phyloP scores from a whole-genome alignment of 139 green algal genomes.

The Micractinium sp. region DNA sequence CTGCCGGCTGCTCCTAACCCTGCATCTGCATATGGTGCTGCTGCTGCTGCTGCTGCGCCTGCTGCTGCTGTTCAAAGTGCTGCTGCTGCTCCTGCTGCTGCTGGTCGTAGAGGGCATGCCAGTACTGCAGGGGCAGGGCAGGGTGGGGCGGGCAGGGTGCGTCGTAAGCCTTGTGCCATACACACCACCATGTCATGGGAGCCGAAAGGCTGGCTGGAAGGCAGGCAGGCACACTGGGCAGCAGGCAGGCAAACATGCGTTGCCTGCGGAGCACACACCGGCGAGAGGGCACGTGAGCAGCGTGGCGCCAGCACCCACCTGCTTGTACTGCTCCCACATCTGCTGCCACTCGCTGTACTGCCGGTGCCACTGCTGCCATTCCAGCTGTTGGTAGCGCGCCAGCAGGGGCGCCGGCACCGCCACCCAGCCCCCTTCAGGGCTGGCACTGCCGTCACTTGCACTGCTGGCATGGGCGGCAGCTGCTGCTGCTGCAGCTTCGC shows the following conservation, averaged over 20 bases:
- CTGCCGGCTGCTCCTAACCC: background rate
- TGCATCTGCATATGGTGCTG: no score
- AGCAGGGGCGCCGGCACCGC: constrained; percentile 17
- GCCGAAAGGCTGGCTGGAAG: background rate
- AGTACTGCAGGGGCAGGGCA: background rate
- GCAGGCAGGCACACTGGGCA: background rate
- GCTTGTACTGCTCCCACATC: constrained; percentile 43
- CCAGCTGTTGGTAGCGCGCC: constrained; percentile 37
- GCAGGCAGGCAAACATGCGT: no score
- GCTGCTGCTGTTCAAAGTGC: background rate
- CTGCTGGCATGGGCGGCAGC: background rate
- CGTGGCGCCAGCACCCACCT: background rate
- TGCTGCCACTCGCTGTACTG: constrained; percentile 23
- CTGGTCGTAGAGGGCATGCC: constrained; percentile 12
- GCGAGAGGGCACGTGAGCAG: background rate
- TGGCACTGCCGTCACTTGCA: background rate
- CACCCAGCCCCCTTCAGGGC: constrained; percentile 15
- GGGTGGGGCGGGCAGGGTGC: no score
- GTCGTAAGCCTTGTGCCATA: no score
- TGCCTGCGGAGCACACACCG: no score
- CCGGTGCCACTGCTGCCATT: constrained; percentile 42
- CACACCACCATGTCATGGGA: no score
- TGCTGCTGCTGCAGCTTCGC: background rate
- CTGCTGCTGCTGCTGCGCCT: background rate
- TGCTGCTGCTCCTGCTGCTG: constrained; percentile 24